phyloP scores from a whole-genome alignment of 306 rosid genomes.

The Bauhinia variegata region DNA sequence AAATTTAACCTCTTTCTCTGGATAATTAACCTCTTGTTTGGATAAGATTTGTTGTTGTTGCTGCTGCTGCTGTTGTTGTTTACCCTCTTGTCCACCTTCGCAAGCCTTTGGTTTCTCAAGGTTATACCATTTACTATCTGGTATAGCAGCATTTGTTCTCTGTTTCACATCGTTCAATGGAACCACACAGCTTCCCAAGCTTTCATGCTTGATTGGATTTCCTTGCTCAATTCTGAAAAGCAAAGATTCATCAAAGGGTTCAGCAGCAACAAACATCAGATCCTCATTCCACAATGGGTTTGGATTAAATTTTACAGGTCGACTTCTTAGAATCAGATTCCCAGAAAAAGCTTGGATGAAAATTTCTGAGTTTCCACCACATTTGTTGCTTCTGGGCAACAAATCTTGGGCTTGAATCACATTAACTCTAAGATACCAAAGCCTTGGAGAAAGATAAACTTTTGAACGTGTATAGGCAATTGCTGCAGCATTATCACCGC shows the following conservation, averaged over 20 bases:
- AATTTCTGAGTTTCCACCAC: background rate
- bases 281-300: slow-evolving; percentile 35
- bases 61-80: too few species aligned
- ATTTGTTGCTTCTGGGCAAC: background rate
- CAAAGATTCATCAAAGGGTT: slow-evolving; percentile 27
- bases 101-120: background rate
- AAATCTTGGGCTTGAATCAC: slow-evolving; percentile 40
- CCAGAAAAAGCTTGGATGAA: slow-evolving; percentile 15
- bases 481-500: background rate
- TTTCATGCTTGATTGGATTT: background rate
- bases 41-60: too few species aligned
- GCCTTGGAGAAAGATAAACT: slow-evolving; percentile 28
- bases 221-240: slow-evolving; percentile 29
- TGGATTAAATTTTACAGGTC: background rate
- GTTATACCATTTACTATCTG: slow-evolving; percentile 19
- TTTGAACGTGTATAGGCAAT: slow-evolving; percentile 28
- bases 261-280: slow-evolving; percentile 26
- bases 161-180: background rate
- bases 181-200: slow-evolving; percentile 16
- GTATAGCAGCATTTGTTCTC: slow-evolving; percentile 13
- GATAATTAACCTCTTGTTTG: too few species aligned
- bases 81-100: background rate
- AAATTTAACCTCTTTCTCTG: background rate
- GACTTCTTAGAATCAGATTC: background rate
- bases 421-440: slow-evolving; percentile 41